phyloP scores from a whole-genome alignment of 768 basidiomycete species.

The Boletus barrowsii region DNA sequence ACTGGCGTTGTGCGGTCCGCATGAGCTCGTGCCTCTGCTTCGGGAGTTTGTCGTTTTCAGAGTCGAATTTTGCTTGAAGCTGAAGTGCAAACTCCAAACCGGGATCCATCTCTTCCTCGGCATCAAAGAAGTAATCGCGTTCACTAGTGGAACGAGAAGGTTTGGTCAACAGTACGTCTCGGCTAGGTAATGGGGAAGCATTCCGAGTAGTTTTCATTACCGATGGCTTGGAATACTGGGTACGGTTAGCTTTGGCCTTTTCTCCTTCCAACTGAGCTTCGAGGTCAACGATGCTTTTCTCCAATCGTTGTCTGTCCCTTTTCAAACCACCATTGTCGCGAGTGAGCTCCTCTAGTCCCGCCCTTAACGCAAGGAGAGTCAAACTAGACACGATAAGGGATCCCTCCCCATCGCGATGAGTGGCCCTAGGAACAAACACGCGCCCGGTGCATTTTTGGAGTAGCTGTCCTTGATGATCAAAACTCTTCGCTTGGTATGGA shows the following conservation, averaged over 20 bases:
- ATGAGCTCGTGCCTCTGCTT: constrained; percentile 18
- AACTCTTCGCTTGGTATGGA: constrained; percentile 28
- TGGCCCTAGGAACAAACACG: constrained; percentile 41
- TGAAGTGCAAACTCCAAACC: constrained; percentile 24
- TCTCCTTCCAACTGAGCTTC: constrained; percentile 11
- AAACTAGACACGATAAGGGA: constrained; percentile 49
- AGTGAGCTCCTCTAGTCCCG: constrained; percentile 39
- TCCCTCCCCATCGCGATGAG: constrained; percentile 26
- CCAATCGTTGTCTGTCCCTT: constrained; percentile 22
- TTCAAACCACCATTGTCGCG: constrained; percentile 23
- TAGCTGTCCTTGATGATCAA: constrained; percentile 55
- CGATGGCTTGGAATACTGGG: constrained; percentile 1
- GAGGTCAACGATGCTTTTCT: constrained; percentile 22
- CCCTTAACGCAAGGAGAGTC: constrained; percentile 40
- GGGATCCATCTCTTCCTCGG: constrained; percentile 8
- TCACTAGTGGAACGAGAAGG: not conserved
- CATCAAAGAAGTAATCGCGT: not conserved
- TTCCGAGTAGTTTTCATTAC: not conserved
- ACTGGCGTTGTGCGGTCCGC: too few species aligned
- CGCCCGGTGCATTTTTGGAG: constrained; percentile 54
- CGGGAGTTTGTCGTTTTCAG: constrained; percentile 37
- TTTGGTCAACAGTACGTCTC: not conserved
- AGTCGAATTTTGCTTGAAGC: constrained; percentile 39
- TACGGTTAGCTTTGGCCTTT: not conserved
- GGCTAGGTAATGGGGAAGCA: not conserved